phyloP scores from a whole-genome alignment of 331 rosid species.

The Saraca asoca region DNA sequence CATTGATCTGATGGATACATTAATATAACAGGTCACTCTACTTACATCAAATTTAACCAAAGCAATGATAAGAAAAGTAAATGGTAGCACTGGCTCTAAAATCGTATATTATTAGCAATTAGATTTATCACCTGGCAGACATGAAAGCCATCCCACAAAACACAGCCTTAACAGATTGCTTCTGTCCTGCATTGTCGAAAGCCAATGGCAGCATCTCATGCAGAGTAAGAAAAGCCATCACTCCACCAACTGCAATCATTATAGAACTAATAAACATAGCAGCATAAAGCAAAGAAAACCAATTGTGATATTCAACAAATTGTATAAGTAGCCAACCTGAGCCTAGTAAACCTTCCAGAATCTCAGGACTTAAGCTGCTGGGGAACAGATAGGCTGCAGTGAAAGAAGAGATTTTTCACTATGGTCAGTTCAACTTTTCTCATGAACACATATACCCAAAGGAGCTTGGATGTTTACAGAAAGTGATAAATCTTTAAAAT shows the following conservation, averaged over 20 bases:
- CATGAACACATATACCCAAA: conserved; percentile 9
- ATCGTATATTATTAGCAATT: conserved; percentile 25
- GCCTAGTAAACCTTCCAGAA: conserved; percentile 96
- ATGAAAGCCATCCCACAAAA: conserved; percentile 97
- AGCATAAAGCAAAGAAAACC: not conserved
- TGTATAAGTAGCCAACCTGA: conserved; percentile 56
- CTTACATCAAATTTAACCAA: conserved; percentile 9
- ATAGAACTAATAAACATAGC: conserved; percentile 13
- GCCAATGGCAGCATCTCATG: conserved; percentile 98
- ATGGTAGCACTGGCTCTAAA: conserved; percentile 20
- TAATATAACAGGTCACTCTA: not conserved
- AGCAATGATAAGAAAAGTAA: conserved; percentile 10
- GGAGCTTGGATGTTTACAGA: not conserved
- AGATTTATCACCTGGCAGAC: conserved; percentile 82
- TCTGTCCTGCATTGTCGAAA: conserved; percentile 92
- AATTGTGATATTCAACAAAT: conserved; percentile 21
- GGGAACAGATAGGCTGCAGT: conserved; percentile 89
- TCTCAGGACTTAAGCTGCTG: conserved; percentile 88
- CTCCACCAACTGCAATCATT: conserved; percentile 80
- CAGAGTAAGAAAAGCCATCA: conserved; percentile 93
- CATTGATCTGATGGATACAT: conserved; percentile 1
- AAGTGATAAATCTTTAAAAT: conserved; percentile 11
- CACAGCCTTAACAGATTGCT: conserved; percentile 91
- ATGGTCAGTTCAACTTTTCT: conserved; percentile 24
- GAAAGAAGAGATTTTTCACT: conserved; percentile 28